phyloP scores from a whole-genome alignment of 2,329 filamentous ascomycete species.

The Tympanopsis confertula region DNA sequence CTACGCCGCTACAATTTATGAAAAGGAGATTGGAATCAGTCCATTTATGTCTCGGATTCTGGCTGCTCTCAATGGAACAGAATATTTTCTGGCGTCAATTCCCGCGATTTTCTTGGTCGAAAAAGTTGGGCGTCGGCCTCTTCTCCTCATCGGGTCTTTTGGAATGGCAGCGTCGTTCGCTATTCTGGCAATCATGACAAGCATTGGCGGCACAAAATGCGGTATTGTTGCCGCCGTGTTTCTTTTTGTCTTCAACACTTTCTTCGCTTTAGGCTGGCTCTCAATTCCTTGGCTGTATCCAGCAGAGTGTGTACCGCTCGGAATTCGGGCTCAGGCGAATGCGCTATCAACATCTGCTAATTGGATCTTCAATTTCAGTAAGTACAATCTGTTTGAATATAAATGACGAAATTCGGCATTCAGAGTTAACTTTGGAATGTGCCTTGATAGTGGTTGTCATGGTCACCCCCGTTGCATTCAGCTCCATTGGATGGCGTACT shows the following conservation, averaged over 20 bases:
- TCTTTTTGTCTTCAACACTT: conserved; percentile 30
- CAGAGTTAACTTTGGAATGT: no score
- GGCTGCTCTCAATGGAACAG: conserved; percentile 28
- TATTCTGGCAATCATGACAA: conserved; percentile 24
- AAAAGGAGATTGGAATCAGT: conserved; percentile 21
- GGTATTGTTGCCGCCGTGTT: conserved; percentile 28
- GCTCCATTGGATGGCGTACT: background rate
- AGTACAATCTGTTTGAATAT: no score
- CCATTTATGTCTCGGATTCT: conserved; percentile 38
- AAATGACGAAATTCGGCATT: no score
- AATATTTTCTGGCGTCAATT: conserved; percentile 23
- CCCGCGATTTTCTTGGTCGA: conserved; percentile 28
- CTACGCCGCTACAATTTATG: conserved; percentile 24
- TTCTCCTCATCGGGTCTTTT: conserved; percentile 24
- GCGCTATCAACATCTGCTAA: conserved; percentile 49
- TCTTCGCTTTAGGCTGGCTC: conserved; percentile 28
- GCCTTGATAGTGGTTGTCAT: no score
- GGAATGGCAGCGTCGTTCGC: conserved; percentile 28
- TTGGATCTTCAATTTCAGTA: conserved; percentile 36
- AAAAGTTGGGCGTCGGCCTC: conserved; percentile 23
- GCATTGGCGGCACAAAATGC: conserved; percentile 12
- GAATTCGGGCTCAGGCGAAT: conserved; percentile 31
- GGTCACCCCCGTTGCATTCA: no score
- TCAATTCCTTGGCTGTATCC: conserved; percentile 30
- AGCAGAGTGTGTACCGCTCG: conserved; percentile 34